Percentiles rank a stretch among this genome's conserved stretches.
These are phyloP conservation scores for Magnusiomyces fungicola DNA, from an alignment of 1,139 yeast genomes.

Conservation along the genomic window DNA sequence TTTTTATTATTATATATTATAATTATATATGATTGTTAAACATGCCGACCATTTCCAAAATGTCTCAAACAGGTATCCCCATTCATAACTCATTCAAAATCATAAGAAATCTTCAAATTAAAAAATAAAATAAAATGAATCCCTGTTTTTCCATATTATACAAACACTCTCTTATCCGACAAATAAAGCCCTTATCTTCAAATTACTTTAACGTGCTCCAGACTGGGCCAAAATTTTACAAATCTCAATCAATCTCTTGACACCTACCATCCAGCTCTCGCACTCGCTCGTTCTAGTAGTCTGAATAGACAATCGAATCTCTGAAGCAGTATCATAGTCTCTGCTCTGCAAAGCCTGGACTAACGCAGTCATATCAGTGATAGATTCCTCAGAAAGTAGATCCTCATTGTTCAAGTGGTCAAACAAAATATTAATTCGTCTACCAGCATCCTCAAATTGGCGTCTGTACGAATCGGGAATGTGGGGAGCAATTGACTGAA, in stretches of 20 bases:
- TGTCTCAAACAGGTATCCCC: too few relatives aligned
- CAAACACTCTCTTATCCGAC: background rate
- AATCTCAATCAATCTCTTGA: constrained; percentile 80
- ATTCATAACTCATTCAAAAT: too few relatives aligned
- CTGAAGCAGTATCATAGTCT: constrained; percentile 55
- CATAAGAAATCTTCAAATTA: too few relatives aligned
- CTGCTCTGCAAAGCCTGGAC: constrained; percentile 44
- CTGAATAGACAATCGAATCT: constrained; percentile 47
- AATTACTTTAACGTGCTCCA: background rate
- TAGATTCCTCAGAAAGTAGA: constrained; percentile 50
- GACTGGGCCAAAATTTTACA: constrained; percentile 15
- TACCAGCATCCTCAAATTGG: constrained; percentile 76
- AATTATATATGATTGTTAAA: too few relatives aligned
- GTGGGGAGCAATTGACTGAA: constrained; percentile 53
- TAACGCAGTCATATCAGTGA: constrained; percentile 47
- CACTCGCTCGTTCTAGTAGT: constrained; percentile 65
- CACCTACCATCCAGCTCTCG: constrained; percentile 92
- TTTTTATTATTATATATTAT: too few relatives aligned
- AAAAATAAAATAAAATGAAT: too few relatives aligned
- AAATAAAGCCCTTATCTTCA: background rate
- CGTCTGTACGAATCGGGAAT: constrained; percentile 69
- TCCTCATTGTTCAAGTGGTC: constrained; percentile 77
- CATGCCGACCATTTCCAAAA: too few relatives aligned
- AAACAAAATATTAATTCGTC: constrained; percentile 67
- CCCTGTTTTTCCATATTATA: background rate